A percentile compares a stretch with the other conserved stretches of the same genome.
Conservation (phyloP, 768 basidiomycete genomes). For the Coprinopsis cinerea region DNA sequence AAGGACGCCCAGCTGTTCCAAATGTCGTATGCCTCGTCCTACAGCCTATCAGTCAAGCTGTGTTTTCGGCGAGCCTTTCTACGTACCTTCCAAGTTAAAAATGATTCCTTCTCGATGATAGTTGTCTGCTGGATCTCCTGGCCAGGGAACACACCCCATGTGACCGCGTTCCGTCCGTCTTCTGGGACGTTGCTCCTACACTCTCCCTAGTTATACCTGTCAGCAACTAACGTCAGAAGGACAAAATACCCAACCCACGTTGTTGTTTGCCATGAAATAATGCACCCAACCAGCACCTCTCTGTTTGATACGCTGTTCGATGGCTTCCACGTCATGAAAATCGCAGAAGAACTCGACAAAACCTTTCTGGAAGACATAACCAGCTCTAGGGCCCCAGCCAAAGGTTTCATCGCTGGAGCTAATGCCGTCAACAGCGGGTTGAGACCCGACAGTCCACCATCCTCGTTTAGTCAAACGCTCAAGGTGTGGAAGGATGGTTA, state of each 20-base stretch:
- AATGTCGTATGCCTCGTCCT: slow-evolving; percentile 96
- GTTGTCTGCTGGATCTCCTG: slow-evolving; percentile 96
- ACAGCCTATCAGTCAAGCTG: too few relatives aligned
- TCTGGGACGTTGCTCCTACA: slow-evolving; percentile 73
- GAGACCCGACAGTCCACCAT: slow-evolving; percentile 97
- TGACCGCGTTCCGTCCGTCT: slow-evolving; percentile 86
- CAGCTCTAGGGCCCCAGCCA: slow-evolving; percentile 91
- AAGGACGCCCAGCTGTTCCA: slow-evolving; percentile 94
- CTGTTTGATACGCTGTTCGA: slow-evolving; percentile 52
- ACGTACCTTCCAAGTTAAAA: slow-evolving; percentile 91
- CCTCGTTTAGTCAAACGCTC: slow-evolving; percentile 69
- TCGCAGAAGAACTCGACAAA: slow-evolving; percentile 96
- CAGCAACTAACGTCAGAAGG: neutral
- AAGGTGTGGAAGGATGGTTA: slow-evolving; percentile 71
- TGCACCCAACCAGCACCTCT: slow-evolving; percentile 65
- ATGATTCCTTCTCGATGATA: slow-evolving; percentile 92
- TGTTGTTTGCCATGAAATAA: slow-evolving; percentile 78
- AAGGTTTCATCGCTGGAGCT: slow-evolving; percentile 70
- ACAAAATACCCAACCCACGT: slow-evolving; percentile 40
- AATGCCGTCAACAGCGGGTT: slow-evolving; percentile 85
- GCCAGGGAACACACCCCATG: slow-evolving; percentile 98
- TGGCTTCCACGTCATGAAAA: slow-evolving; percentile 44
- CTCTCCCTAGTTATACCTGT: slow-evolving; percentile 52
- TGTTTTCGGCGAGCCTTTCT: too few relatives aligned
- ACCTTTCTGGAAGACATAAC: slow-evolving; percentile 95